Conservation (phyloP, 164 flowering plant genomes). For the Vitis rotundifolia region DNA sequence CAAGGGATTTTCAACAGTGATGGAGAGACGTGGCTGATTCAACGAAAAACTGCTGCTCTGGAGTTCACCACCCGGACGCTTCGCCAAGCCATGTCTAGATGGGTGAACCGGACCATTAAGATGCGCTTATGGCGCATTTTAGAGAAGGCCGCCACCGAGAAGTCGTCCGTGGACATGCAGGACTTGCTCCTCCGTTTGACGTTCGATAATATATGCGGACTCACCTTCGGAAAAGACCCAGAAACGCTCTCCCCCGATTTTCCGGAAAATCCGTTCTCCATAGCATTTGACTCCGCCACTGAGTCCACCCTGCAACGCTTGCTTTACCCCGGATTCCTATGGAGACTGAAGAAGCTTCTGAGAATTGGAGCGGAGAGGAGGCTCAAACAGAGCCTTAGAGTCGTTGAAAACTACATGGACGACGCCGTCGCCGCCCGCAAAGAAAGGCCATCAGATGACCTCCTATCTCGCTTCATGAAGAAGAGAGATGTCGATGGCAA, state of each 20-base stretch:
- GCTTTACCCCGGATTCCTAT: constrained; percentile 64
- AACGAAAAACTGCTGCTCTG: constrained; percentile 85
- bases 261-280: constrained; percentile 70
- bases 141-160: constrained; percentile 36
- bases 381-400: constrained; percentile 45
- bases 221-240: constrained; percentile 86
- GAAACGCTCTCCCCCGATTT: constrained; percentile 66
- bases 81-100: constrained; percentile 87
- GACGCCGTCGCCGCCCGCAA: constrained; percentile 59
- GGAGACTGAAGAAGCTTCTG: constrained; percentile 64
- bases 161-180: constrained; percentile 66
- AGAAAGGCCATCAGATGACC: constrained; percentile 65
- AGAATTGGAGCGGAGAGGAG: constrained; percentile 53
- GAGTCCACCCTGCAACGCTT: constrained; percentile 75
- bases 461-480: constrained; percentile 76
- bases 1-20: constrained; percentile 92
- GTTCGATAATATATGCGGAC: constrained; percentile 88
- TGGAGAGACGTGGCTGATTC: constrained; percentile 92
- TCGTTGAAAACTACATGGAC: constrained; percentile 66
- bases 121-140: constrained; percentile 69
- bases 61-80: constrained; percentile 95
- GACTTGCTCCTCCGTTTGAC: constrained; percentile 76
- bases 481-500: constrained; percentile 61
- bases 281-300: constrained; percentile 81
- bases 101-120: constrained; percentile 84